Percentiles rank a stretch among this genome's conserved stretches.
phyloP scores from a whole-genome alignment of 306 rosid genomes.

The Delonix regia region DNA sequence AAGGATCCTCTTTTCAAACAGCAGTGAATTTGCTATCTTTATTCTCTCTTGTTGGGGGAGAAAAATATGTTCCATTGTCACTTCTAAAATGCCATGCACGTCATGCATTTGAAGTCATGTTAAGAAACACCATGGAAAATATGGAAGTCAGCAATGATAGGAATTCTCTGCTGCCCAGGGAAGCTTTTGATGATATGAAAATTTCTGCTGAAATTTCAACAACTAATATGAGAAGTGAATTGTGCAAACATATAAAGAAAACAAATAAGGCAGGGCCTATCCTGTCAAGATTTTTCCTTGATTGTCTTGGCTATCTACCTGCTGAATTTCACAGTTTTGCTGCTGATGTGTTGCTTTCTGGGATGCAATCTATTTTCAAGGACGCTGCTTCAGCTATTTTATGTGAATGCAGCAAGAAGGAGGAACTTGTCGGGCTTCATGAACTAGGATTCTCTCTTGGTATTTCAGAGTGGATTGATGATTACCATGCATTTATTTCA shows the following conservation, averaged over 20 bases:
- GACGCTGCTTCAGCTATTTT: conserved; percentile 78
- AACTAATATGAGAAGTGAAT: conserved; percentile 45
- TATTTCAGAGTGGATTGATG: conserved; percentile 78
- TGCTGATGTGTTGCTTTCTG: conserved; percentile 76
- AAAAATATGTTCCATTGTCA: conserved; percentile 64
- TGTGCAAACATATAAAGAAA: conserved; percentile 45
- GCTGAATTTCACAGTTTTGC: conserved; percentile 70
- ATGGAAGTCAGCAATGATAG: conserved; percentile 40
- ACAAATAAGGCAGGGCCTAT: conserved; percentile 49
- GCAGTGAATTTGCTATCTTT: conserved; percentile 76
- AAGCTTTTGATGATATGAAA: conserved; percentile 41
- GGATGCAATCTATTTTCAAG: conserved; percentile 73
- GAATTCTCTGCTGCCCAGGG: conserved; percentile 44
- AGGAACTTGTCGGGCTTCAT: conserved; percentile 85
- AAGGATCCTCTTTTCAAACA: conserved; percentile 77
- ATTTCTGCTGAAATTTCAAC: conserved; percentile 34
- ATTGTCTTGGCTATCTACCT: conserved; percentile 75
- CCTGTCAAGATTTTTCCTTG: conserved; percentile 72
- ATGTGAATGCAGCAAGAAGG: conserved; percentile 63
- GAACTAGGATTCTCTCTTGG: conserved; percentile 84
- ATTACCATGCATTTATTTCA: conserved; percentile 60
- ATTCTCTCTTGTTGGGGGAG: conserved; percentile 74
- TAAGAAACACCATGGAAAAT: conserved; percentile 56
- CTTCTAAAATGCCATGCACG: conserved; percentile 76
- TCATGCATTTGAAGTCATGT: conserved; percentile 75